A percentile compares a stretch with the other conserved stretches of the same genome.
Evolutionary conservation across 2,329 filamentous ascomycete species (phyloP).

Genomic region (Hypoxylon sp.): DNA sequence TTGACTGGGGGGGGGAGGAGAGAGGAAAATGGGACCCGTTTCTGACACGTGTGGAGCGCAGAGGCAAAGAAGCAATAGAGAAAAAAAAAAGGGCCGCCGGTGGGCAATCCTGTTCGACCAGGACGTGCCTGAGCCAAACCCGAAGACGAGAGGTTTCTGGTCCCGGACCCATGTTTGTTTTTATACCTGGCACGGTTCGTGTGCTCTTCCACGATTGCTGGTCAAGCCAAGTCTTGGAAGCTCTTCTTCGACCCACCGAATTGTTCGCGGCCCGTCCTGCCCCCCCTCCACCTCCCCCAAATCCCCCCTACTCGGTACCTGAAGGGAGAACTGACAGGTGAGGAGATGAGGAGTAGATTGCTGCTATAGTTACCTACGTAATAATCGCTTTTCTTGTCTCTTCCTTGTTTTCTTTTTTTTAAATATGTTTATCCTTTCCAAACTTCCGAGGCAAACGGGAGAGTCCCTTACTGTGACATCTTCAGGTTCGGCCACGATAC

Average conservation of each 20-base stretch:
- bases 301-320: constrained; percentile 33
- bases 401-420: neutral
- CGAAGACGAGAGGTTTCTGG: constrained; percentile 25
- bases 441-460: constrained; percentile 14
- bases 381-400: too few species aligned
- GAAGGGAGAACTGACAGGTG: too few species aligned
- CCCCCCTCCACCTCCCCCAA: too few species aligned
- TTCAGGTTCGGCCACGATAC: neutral
- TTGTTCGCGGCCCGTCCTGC: constrained; percentile 31
- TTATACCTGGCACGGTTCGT: neutral
- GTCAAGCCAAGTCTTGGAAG: neutral
- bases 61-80: constrained; percentile 18
- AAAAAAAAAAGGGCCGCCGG: too few species aligned
- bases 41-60: constrained; percentile 32
- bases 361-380: too few species aligned
- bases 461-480: constrained; percentile 1
- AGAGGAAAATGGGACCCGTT: constrained; percentile 6
- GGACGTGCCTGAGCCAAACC: constrained; percentile 33
- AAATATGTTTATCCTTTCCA: too few species aligned
- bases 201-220: neutral
- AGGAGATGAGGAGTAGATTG: too few species aligned
- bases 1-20: neutral
- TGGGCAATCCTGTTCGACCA: constrained; percentile 28
- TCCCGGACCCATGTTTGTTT: constrained; percentile 23
- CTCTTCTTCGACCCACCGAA: constrained; percentile 31